phyloP scores from a whole-genome alignment of 768 basidiomycete species.

The Serendipita vermifera region DNA sequence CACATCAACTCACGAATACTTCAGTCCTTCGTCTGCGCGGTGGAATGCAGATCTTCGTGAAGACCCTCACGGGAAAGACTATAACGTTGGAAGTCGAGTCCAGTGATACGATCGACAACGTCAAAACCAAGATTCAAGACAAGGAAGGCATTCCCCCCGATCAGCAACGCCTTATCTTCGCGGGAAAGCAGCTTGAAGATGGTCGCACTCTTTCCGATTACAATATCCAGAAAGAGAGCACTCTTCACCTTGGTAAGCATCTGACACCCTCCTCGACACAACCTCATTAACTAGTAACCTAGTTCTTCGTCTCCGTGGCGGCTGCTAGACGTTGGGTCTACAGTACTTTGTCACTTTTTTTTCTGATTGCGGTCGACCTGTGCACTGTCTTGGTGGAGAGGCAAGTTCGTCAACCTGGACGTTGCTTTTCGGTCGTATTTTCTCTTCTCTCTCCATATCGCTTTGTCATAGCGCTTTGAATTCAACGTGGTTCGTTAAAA shows the following conservation, averaged over 20 bases:
- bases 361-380: too few species aligned
- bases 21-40: slow-evolving; percentile 31
- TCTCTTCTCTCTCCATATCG: too few species aligned
- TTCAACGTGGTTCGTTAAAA: too few species aligned
- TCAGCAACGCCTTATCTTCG: slow-evolving; percentile 37
- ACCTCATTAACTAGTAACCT: neutral
- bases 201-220: slow-evolving; percentile 45
- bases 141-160: slow-evolving; percentile 25
- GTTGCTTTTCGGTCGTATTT: too few species aligned
- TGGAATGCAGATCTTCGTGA: slow-evolving; percentile 63
- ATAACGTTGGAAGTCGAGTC: slow-evolving; percentile 44
- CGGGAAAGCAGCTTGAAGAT: slow-evolving; percentile 36
- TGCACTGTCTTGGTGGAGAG: too few species aligned
- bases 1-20: neutral
- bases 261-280: slow-evolving; percentile 1
- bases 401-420: too few species aligned
- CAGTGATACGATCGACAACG: slow-evolving; percentile 34
- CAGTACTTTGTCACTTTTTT: slow-evolving; percentile 42
- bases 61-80: slow-evolving; percentile 71
- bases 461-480: too few species aligned
- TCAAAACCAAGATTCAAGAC: slow-evolving; percentile 30
- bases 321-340: slow-evolving; percentile 84
- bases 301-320: slow-evolving; percentile 81
- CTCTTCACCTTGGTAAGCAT: slow-evolving; percentile 40
- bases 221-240: slow-evolving; percentile 73